Evolutionary conservation across 2,329 filamentous ascomycete genomes (phyloP).

Genomic region (Akanthomyces dipterigenus): DNA sequence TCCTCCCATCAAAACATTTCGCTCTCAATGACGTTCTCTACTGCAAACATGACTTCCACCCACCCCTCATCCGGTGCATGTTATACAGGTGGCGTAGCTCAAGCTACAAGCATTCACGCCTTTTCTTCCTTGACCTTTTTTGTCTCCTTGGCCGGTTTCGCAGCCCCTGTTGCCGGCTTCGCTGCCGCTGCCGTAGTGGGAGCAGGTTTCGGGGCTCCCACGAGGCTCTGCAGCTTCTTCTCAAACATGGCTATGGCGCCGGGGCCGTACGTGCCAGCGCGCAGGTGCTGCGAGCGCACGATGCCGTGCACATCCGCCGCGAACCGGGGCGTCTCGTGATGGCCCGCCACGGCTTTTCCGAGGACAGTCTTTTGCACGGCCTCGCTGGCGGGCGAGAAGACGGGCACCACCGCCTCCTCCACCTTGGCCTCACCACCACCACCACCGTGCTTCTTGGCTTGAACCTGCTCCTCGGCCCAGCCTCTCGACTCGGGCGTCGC

Average conservation of each 20-base stretch:
- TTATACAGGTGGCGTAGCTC: neutral
- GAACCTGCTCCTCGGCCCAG: slow-evolving; percentile 25
- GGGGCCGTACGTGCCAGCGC: slow-evolving; percentile 29
- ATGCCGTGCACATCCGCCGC: slow-evolving; percentile 27
- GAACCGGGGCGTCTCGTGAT: slow-evolving; percentile 30
- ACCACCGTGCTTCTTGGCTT: slow-evolving; percentile 5
- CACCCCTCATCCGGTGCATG: neutral
- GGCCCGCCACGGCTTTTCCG: slow-evolving; percentile 27
- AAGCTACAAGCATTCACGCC: neutral
- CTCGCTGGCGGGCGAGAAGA: slow-evolving; percentile 28
- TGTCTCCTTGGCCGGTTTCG: neutral
- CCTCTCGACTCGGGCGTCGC: slow-evolving; percentile 23
- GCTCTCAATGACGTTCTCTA: neutral
- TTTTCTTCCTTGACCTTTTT: neutral
- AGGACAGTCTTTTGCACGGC: slow-evolving; percentile 26
- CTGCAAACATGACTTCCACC: neutral
- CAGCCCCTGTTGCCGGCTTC: neutral
- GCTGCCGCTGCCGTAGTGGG: slow-evolving; percentile 1
- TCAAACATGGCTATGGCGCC: slow-evolving; percentile 31
- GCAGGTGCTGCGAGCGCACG: slow-evolving; percentile 31
- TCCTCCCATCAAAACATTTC: neutral
- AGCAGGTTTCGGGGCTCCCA: slow-evolving; percentile 5
- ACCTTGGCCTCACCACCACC: slow-evolving; percentile 11
- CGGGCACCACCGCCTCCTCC: slow-evolving; percentile 17
- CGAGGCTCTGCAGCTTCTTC: slow-evolving; percentile 30